Percentiles rank a stretch among this genome's conserved stretches.
phyloP scores from a whole-genome alignment of 139 green algal species.

The Eudorina sp. region DNA sequence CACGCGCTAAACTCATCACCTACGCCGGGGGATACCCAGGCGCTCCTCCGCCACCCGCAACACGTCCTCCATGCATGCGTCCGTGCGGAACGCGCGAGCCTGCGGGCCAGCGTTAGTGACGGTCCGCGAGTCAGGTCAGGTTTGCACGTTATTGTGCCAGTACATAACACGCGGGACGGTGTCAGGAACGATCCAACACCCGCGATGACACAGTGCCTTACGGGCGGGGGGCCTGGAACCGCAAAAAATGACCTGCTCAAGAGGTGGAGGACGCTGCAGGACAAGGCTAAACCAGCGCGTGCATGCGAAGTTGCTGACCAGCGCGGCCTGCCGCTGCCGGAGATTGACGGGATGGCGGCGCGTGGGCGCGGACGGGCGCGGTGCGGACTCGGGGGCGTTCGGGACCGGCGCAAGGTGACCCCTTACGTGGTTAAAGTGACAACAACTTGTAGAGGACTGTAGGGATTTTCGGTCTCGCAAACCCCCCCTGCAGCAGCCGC shows the following conservation, averaged over 20 bases:
- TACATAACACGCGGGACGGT: neutral
- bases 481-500: neutral
- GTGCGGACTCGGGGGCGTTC: no score
- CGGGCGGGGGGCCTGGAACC: no score
- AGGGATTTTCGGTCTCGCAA: no score
- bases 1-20: no score
- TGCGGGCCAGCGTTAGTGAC: no score
- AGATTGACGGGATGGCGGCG: neutral
- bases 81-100: constrained; percentile 54
- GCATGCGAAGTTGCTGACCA: neutral
- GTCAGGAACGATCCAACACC: neutral
- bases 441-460: no score
- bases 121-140: no score
- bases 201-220: neutral
- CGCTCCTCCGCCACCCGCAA: constrained; percentile 55
- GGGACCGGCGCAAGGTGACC: no score
- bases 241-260: neutral
- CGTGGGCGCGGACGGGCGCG: no score
- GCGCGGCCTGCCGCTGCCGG: neutral
- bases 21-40: constrained; percentile 18
- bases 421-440: no score
- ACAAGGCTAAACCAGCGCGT: neutral
- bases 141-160: no score
- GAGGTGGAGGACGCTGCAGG: neutral
- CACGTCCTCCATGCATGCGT: constrained; percentile 56